Evolutionary conservation across 805 yeast genomes (phyloP).

Genomic region (Brettanomyces sp.): DNA sequence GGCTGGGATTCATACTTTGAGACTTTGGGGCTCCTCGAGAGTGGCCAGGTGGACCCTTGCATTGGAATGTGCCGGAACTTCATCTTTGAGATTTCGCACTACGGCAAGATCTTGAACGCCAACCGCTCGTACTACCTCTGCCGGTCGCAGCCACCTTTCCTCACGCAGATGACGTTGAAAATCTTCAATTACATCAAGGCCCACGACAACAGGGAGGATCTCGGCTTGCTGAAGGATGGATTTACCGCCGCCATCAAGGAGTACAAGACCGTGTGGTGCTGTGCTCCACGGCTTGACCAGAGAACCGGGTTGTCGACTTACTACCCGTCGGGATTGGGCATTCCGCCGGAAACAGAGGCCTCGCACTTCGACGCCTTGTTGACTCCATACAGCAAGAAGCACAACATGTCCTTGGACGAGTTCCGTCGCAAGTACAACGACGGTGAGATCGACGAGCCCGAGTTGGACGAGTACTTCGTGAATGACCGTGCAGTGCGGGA

Average conservation of each 20-base stretch:
- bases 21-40: conserved; percentile 68
- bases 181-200: conserved; percentile 47
- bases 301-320: conserved; percentile 78
- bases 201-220: conserved; percentile 33
- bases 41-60: conserved; percentile 60
- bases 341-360: conserved; percentile 94
- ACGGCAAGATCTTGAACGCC: conserved; percentile 90
- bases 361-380: conserved; percentile 74
- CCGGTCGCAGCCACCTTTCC: conserved; percentile 93
- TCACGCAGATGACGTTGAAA: conserved; percentile 82
- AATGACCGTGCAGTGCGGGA: conserved; percentile 95
- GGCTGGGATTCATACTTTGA: conserved; percentile 99
- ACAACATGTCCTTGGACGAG: conserved; percentile 46
- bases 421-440: conserved; percentile 64
- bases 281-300: conserved; percentile 63
- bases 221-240: conserved; percentile 57
- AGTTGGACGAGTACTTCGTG: conserved; percentile 76
- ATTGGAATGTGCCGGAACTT: conserved; percentile 89
- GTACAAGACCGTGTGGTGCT: conserved; percentile 72
- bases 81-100: conserved; percentile 79
- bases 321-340: conserved; percentile 85
- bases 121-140: conserved; percentile 85
- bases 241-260: conserved; percentile 77
- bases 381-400: conserved; percentile 56
- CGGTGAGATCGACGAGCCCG: conserved; percentile 61